A percentile compares a stretch with the other conserved stretches of the same genome.
Conservation (phyloP, 768 basidiomycete species). For the Termitomyces sp. region DNA sequence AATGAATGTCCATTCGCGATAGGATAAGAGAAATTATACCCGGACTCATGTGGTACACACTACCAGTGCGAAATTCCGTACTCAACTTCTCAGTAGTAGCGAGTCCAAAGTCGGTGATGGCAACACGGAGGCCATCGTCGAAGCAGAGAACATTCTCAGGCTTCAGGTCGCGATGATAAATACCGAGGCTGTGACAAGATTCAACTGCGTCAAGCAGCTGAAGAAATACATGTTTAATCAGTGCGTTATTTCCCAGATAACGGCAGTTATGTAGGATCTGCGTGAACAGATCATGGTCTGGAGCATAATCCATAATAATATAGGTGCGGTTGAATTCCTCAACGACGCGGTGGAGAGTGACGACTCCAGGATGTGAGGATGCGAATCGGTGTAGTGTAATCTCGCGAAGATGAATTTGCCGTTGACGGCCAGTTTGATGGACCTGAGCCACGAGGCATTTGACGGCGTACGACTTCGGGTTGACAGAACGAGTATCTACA, state of each 20-base stretch:
- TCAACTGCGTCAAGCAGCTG: slow-evolving; percentile 94
- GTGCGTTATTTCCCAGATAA: slow-evolving; percentile 77
- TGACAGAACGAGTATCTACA: slow-evolving; percentile 50
- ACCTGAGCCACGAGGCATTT: slow-evolving; percentile 75
- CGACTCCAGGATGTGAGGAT: slow-evolving; percentile 73
- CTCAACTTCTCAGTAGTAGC: slow-evolving; percentile 84
- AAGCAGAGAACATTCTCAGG: slow-evolving; percentile 95
- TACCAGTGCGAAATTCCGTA: slow-evolving; percentile 90
- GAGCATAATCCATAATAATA: slow-evolving; percentile 91
- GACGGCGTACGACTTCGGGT: slow-evolving; percentile 73
- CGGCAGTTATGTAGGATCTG: slow-evolving; percentile 77
- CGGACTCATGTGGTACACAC: slow-evolving; percentile 96
- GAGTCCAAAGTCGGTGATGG: slow-evolving; percentile 94
- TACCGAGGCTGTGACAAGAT: slow-evolving; percentile 85
- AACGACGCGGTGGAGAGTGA: slow-evolving; percentile 85
- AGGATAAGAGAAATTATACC: slow-evolving; percentile 35
- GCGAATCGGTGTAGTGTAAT: slow-evolving; percentile 75
- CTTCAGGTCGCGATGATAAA: slow-evolving; percentile 97
- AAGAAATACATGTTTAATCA: slow-evolving; percentile 88
- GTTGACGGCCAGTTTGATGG: slow-evolving; percentile 49
- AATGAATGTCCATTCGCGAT: not conserved
- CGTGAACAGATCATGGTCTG: slow-evolving; percentile 87
- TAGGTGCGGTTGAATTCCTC: slow-evolving; percentile 80
- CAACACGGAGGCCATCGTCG: slow-evolving; percentile 69
- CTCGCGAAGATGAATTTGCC: slow-evolving; percentile 84